Conservation (phyloP, 2,329 filamentous ascomycete species). For the Pseudocercospora cruenta region DNA sequence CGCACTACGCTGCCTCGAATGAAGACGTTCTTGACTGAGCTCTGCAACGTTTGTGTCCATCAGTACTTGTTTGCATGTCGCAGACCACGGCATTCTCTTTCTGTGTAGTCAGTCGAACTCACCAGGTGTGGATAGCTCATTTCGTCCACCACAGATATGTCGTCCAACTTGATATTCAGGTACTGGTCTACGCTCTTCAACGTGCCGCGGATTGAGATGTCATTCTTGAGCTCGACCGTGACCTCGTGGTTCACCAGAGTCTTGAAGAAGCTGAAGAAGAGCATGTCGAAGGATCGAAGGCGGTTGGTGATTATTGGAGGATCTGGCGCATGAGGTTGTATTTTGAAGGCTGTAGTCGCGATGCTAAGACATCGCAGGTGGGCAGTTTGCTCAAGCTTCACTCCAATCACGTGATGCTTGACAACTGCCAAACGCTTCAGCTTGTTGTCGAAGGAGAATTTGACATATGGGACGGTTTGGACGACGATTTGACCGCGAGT, state of each 20-base stretch:
- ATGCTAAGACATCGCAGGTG: background rate
- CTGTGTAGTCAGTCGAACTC: slow-evolving; percentile 33
- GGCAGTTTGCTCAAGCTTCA: background rate
- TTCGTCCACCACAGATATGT: slow-evolving; percentile 90
- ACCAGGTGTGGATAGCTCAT: slow-evolving; percentile 93
- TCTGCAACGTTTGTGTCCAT: slow-evolving; percentile 46
- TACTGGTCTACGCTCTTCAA: slow-evolving; percentile 98
- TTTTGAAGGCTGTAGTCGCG: background rate
- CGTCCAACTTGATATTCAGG: slow-evolving; percentile 98
- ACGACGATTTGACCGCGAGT: slow-evolving; percentile 7
- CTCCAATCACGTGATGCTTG: background rate
- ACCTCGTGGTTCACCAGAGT: slow-evolving; percentile 83
- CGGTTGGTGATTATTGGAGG: background rate
- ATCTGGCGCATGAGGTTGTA: background rate
- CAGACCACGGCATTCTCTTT: background rate
- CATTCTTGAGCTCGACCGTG: slow-evolving; percentile 98
- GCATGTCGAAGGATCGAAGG: slow-evolving; percentile 16
- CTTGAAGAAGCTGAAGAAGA: slow-evolving; percentile 35
- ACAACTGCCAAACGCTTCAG: background rate
- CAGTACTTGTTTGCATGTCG: background rate
- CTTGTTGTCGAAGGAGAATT: background rate
- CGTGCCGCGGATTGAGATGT: slow-evolving; percentile 93
- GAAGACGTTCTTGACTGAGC: slow-evolving; percentile 92
- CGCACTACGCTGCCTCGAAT: slow-evolving; percentile 90
- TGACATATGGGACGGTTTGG: background rate